Conservation (phyloP, 1,284 basidiomycete genomes). For the Phellopilus nigrolimitatus region DNA sequence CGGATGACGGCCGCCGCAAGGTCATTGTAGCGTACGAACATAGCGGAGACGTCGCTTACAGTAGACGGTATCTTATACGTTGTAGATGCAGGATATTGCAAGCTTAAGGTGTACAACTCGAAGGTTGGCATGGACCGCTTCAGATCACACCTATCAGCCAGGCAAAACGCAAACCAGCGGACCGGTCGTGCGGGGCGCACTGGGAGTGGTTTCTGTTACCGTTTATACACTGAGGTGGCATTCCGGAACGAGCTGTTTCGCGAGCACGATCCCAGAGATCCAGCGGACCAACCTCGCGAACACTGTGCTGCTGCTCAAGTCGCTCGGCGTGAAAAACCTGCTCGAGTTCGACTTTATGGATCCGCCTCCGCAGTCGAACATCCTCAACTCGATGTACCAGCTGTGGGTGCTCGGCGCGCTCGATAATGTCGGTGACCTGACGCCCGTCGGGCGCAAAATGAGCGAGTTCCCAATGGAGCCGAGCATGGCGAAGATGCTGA, state of each 20-base stretch:
- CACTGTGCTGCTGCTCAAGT: slow-evolving; percentile 59
- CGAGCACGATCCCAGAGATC: slow-evolving; percentile 66
- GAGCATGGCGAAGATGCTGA: slow-evolving; percentile 97
- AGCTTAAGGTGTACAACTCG: slow-evolving; percentile 98
- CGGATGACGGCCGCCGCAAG: slow-evolving; percentile 91
- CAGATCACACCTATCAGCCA: slow-evolving; percentile 99
- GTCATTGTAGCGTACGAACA: slow-evolving; percentile 97
- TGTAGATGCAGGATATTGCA: slow-evolving; percentile 94
- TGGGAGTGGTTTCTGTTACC: slow-evolving; percentile 92
- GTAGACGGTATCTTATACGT: slow-evolving; percentile 98
- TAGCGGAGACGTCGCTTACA: slow-evolving; percentile 96
- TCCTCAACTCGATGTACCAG: slow-evolving; percentile 98
- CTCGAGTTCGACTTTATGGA: slow-evolving; percentile 51
- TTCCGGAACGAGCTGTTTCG: slow-evolving; percentile 84
- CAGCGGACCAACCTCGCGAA: slow-evolving; percentile 64
- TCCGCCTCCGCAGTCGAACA: slow-evolving; percentile 71
- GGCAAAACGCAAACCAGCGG: slow-evolving; percentile 91
- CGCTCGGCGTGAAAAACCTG: slow-evolving; percentile 63
- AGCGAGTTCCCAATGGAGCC: slow-evolving; percentile 99
- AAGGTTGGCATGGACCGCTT: slow-evolving; percentile 98
- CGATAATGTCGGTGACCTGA: slow-evolving; percentile 97
- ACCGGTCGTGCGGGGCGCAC: slow-evolving; percentile 96
- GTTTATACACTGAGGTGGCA: slow-evolving; percentile 88
- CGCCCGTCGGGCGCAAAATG: slow-evolving; percentile 91
- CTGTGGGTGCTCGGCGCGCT: slow-evolving; percentile 98